Evolutionary conservation across 1,139 yeast species (phyloP).

Genomic region (Taphrina wiesneri): DNA sequence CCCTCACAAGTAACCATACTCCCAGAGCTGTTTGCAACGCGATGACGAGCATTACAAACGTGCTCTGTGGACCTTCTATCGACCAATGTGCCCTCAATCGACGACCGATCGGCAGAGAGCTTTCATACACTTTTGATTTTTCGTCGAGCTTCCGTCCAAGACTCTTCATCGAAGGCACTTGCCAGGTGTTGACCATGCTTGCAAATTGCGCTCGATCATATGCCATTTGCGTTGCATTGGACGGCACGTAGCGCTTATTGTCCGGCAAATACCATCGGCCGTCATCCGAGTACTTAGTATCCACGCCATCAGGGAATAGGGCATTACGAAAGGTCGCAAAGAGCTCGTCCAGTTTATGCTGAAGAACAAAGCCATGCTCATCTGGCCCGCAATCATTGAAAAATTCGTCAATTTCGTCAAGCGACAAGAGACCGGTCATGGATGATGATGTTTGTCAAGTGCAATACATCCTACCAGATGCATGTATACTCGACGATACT

Average conservation of each 20-base stretch:
- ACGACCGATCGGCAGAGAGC: conserved; percentile 3
- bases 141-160: not conserved
- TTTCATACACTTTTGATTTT: conserved; percentile 3
- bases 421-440: not conserved
- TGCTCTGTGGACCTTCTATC: conserved; percentile 17
- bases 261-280: not conserved
- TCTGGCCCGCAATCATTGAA: not conserved
- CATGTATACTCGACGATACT: too few species aligned
- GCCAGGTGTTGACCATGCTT: not conserved
- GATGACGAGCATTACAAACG: conserved; percentile 8
- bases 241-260: not conserved
- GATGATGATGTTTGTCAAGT: too few species aligned
- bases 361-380: not conserved
- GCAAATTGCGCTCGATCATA: not conserved
- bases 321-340: not conserved
- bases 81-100: conserved; percentile 15
- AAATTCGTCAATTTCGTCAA: not conserved
- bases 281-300: not conserved
- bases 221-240: not conserved
- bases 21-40: conserved; percentile 1
- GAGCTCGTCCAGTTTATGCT: not conserved
- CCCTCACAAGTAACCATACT: conserved; percentile 8
- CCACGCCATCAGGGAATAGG: not conserved
- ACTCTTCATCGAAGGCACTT: not conserved
- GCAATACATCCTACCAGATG: too few species aligned